Percentiles rank a stretch among this genome's conserved stretches.
These are phyloP conservation scores for Calophaca sinica DNA, from an alignment of 306 rosid species.

Conservation along the genomic window DNA sequence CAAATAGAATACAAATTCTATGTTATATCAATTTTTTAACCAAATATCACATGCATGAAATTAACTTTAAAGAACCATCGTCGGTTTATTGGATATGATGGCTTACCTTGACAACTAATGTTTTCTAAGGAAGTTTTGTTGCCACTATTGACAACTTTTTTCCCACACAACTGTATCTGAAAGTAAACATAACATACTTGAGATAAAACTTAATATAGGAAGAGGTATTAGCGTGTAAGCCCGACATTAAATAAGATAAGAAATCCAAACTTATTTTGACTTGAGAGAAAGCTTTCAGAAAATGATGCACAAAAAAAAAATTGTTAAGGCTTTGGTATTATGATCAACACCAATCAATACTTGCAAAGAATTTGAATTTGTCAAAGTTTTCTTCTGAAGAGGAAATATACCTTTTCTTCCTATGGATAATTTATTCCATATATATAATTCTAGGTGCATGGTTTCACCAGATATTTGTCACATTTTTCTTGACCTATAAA, in stretches of 20 bases:
- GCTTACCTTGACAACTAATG: neutral
- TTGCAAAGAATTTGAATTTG: slow-evolving; percentile 22
- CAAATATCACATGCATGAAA: neutral
- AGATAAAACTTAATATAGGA: neutral
- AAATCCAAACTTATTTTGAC: slow-evolving; percentile 24
- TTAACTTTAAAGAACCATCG: no score
- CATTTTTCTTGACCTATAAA: neutral
- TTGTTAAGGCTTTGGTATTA: slow-evolving; percentile 1
- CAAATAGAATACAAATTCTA: neutral
- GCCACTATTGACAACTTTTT: slow-evolving; percentile 12
- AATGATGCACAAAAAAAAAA: slow-evolving; percentile 11
- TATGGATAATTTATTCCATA: neutral
- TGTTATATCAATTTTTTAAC: neutral
- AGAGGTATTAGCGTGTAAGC: neutral
- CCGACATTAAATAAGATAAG: neutral
- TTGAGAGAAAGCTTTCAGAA: slow-evolving; percentile 13
- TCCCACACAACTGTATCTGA: neutral
- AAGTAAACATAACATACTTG: slow-evolving; percentile 26
- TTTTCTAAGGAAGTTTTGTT: neutral
- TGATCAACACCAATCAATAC: slow-evolving; percentile 28
- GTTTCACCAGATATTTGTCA: neutral
- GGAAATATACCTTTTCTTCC: slow-evolving; percentile 40
- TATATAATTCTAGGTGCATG: neutral
- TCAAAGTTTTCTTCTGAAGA: no score
- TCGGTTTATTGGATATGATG: no score